Evolutionary conservation across 352 stramenopile species (phyloP), one percentile per base, ranked within the genome.

Genomic region (Paralagenidium karlingii): DNA sequence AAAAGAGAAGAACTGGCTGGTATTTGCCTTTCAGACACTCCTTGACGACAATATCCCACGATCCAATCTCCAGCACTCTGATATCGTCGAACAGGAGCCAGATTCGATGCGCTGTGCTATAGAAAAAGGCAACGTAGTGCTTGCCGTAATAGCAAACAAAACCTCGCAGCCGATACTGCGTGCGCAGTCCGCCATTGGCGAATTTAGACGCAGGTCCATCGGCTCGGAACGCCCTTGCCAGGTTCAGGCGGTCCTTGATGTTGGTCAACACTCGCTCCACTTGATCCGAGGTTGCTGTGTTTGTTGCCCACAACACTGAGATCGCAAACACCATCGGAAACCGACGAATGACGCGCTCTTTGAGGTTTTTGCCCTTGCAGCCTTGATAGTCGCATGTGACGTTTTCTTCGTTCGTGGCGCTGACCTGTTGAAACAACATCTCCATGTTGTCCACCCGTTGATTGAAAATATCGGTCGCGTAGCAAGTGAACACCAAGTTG

Each of bases 251-350:
- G 41, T 82, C 63, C 26, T 59, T 54, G 19, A 90, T 61, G 38
- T 82, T 87, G 5, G 55, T 40, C 5, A 90, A 38, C 16, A 90
- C 44, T 3, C 58, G 63, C 18, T 84, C 53, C 9, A 90, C 66
- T 38, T 90, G 67, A 27, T 85, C 68, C 34, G 82, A 83, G 10
- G 76, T 82, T 4, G 76, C 73, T 1, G 47, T 70, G 13, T 66
- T 76, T 10, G 73, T 86, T 10, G 71, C 70, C 77, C 77, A 90
- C 5, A 90, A 51, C 21, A 90, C 64, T 11, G 77, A 90, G 8
- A 90, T 69, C 21, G 77, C 68, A 58, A 90, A 90, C 6, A 90
- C 77, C 63, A 86, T 85, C 4, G 77, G 77, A 38, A 90, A 90
- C 3, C 77, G 77, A 31, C 82, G 74, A 40, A 87, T 90, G 16